Evolutionary conservation across 179 eudicot species (phyloP), one percentile per base, ranked within the genome.

Genomic region (Spergularia azorica): DNA sequence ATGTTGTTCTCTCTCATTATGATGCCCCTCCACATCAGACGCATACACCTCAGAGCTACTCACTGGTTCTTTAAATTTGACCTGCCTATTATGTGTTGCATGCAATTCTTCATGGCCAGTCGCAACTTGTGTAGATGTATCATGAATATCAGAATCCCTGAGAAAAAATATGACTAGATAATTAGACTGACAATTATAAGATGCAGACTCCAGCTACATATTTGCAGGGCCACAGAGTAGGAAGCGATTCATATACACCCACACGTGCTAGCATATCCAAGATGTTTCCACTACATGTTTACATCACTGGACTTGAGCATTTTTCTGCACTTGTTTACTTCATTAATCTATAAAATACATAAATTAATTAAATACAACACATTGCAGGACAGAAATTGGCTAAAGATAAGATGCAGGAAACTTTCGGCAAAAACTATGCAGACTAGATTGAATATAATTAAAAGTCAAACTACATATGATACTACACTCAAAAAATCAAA

Each of bases 41-140:
- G 86, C 91, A 67, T 88, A 86, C 69, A 77, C 74, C 57, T 80
- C 92, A 78, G 84, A 83, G 68, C 87, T 87, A 79, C 88, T 88
- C 75, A 90, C 89, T 71, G 91, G 90, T 63, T 91, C 92, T 69
- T 84, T 85, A 81, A 95, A 95, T 74, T 88, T 89, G 67, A 90
- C 95, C 63, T 90, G 91, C 80, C 89, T 86, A 72, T 77, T 75
- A 52, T 52, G 82, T 38, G 73, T 52, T 43, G 77, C 79, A 72
- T 71, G 87, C 51, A 76, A 60, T 68, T 87, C 89, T 70, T 80
- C 82, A 76, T 69, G 89, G 80, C 68, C 79, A 12, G 79, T 78
- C 26, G 82, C 67, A 77, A 71, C 85, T 65, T 80, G 86, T 62
- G 78, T 18, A 57, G 83, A 76, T 63, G 55, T 72, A 79, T 84